phyloP scores from a whole-genome alignment of 1,284 basidiomycete species.

The Vanrija pseudolonga region DNA sequence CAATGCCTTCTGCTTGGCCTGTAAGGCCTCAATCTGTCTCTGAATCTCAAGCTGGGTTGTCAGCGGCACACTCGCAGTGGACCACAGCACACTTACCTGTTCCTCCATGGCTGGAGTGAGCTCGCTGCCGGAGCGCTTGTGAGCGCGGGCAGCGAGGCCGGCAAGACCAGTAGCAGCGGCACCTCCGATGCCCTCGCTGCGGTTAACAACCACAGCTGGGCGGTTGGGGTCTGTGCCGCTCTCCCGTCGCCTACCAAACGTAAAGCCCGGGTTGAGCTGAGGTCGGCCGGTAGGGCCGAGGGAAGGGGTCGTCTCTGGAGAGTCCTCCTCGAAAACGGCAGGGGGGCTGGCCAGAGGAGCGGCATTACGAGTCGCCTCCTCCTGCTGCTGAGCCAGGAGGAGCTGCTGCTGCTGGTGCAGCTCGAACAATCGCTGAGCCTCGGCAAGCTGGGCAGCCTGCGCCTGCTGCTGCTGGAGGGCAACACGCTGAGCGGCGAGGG shows the following conservation, averaged over 20 bases:
- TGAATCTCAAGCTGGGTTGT: constrained; percentile 72
- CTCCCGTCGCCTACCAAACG: constrained; percentile 63
- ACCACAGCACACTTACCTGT: constrained; percentile 58
- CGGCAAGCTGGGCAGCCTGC: constrained; percentile 49
- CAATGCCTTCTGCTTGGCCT: constrained; percentile 81
- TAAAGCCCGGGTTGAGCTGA: constrained; percentile 81
- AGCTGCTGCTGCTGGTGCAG: constrained; percentile 34
- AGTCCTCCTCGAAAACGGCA: constrained; percentile 46
- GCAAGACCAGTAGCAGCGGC: constrained; percentile 43
- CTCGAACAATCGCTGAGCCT: constrained; percentile 40
- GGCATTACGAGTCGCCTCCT: constrained; percentile 19
- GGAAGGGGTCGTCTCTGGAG: constrained; percentile 29
- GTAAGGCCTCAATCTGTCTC: constrained; percentile 82
- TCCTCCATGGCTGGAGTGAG: constrained; percentile 69
- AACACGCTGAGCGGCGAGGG: constrained; percentile 65
- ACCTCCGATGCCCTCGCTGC: constrained; percentile 39
- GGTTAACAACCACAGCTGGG: constrained; percentile 29
- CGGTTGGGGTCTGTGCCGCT: constrained; percentile 9
- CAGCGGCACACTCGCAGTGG: constrained; percentile 2
- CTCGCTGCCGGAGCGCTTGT: constrained; percentile 60
- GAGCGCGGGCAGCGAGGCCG: constrained; percentile 48
- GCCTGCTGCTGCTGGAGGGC: constrained; percentile 52
- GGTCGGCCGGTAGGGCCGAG: constrained; percentile 77
- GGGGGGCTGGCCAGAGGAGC: constrained; percentile 24
- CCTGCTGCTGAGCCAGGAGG: constrained; percentile 25